Percentiles rank a stretch among this genome's conserved stretches.
These are phyloP conservation scores for Salix caprea DNA, from an alignment of 345 rosid species.

Conservation along the genomic window DNA sequence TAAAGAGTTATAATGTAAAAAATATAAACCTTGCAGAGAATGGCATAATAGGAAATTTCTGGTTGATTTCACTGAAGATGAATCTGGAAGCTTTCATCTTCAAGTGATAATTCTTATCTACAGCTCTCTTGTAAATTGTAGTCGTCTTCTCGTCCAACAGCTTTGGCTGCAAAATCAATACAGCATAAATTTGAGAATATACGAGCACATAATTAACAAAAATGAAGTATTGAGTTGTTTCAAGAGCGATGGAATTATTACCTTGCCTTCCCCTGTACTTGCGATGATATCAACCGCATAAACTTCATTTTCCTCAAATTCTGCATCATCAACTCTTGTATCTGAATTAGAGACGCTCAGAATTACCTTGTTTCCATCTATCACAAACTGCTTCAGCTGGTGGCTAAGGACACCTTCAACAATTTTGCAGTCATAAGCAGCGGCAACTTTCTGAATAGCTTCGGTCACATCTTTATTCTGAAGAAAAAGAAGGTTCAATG, in stretches of 20 bases:
- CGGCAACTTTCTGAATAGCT: slow-evolving; percentile 94
- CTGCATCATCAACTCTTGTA: slow-evolving; percentile 86
- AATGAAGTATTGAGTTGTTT: background rate
- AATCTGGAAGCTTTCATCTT: slow-evolving; percentile 99
- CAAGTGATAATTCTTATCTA: slow-evolving; percentile 73
- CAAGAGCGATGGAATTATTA: slow-evolving; percentile 15
- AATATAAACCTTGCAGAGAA: slow-evolving; percentile 72
- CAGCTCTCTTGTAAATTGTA: slow-evolving; percentile 87
- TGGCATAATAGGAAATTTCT: slow-evolving; percentile 79
- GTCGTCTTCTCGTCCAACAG: slow-evolving; percentile 95
- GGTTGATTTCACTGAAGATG: slow-evolving; percentile 84
- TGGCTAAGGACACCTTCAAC: slow-evolving; percentile 97
- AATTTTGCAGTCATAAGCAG: slow-evolving; percentile 93
- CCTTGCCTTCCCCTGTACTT: slow-evolving; percentile 99
- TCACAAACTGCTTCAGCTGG: slow-evolving; percentile 81
- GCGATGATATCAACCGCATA: slow-evolving; percentile 82
- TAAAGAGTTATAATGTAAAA: background rate
- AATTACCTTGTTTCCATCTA: slow-evolving; percentile 84
- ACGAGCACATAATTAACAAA: background rate
- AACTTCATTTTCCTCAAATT: slow-evolving; percentile 95
- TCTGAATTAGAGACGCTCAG: slow-evolving; percentile 71
- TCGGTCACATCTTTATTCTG: slow-evolving; percentile 96
- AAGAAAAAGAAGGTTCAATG: slow-evolving; percentile 6
- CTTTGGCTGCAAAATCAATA: slow-evolving; percentile 63
- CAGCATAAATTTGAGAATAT: slow-evolving; percentile 1